phyloP scores from a whole-genome alignment of 2,329 filamentous ascomycete genomes.

The Aureobasidium uvarum region DNA sequence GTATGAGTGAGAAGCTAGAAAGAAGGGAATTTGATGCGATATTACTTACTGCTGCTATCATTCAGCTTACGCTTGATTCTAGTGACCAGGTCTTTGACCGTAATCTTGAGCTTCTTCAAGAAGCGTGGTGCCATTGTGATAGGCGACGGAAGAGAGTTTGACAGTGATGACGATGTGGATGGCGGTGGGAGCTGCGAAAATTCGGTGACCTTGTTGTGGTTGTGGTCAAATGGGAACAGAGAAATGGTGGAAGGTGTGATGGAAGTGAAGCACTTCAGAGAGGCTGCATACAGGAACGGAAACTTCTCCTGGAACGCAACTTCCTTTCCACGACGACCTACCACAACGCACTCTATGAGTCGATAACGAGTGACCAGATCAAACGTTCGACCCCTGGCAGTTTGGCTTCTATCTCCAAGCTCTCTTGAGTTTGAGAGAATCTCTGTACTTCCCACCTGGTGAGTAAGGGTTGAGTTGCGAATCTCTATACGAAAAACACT shows the following conservation, averaged over 20 bases:
- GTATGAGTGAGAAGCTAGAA: neutral
- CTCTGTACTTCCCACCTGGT: neutral
- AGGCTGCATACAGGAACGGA: neutral
- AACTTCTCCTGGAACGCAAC: neutral
- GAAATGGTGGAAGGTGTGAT: neutral
- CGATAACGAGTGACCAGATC: neutral
- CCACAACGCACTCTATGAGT: neutral
- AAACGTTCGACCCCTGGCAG: neutral
- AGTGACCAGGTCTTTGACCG: neutral
- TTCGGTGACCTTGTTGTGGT: neutral
- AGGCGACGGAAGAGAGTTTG: neutral
- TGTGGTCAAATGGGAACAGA: too few relatives aligned
- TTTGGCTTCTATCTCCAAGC: neutral
- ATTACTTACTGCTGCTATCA: neutral
- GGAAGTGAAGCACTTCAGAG: neutral
- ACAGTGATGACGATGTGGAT: neutral
- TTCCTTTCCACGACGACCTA: neutral
- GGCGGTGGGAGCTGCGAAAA: neutral
- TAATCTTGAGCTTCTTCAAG: slow-evolving; percentile 3
- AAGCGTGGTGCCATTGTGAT: slow-evolving; percentile 4
- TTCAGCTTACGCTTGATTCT: neutral
- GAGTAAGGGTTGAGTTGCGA: neutral
- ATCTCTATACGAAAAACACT: neutral
- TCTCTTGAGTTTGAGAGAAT: neutral
- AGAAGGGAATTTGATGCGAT: neutral